A percentile compares a stretch with the other conserved stretches of the same genome.
Conservation (phyloP, 495 filamentous ascomycete species). For the Parmelia sp. region DNA sequence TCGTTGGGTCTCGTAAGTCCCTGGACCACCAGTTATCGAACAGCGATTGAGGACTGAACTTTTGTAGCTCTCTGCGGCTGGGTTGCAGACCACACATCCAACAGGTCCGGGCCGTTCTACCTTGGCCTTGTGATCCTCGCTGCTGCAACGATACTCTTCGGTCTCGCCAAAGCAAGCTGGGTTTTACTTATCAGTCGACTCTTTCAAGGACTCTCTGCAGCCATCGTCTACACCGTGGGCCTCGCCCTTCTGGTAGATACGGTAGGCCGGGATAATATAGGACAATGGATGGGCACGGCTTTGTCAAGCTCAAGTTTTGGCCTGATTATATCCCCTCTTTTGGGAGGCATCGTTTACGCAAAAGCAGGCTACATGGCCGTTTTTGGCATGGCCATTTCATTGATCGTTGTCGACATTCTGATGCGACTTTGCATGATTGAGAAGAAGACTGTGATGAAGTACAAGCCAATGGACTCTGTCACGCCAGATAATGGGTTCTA, state of each 20-base stretch:
- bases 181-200: slow-evolving; percentile 25
- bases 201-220: slow-evolving; percentile 26
- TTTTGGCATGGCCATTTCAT: slow-evolving; percentile 46
- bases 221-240: slow-evolving; percentile 25
- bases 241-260: slow-evolving; percentile 26
- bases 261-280: slow-evolving; percentile 23
- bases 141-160: slow-evolving; percentile 22
- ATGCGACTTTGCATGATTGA: slow-evolving; percentile 57
- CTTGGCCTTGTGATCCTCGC: slow-evolving; percentile 22
- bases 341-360: slow-evolving; percentile 67
- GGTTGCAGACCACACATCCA: slow-evolving; percentile 23
- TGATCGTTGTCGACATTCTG: slow-evolving; percentile 52
- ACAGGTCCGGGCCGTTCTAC: slow-evolving; percentile 20
- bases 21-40: too few species aligned
- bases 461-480: slow-evolving; percentile 30
- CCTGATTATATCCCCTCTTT: slow-evolving; percentile 43
- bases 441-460: slow-evolving; percentile 50
- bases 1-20: slow-evolving; percentile 27
- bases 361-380: slow-evolving; percentile 50
- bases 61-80: slow-evolving; percentile 25
- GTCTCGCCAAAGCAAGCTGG: slow-evolving; percentile 20
- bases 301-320: slow-evolving; percentile 25
- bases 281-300: slow-evolving; percentile 26
- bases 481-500: slow-evolving; percentile 20
- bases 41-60: background rate